Evolutionary conservation across 2,329 filamentous ascomycete genomes (phyloP).

Genomic region (Fusarium sarcochroum): DNA sequence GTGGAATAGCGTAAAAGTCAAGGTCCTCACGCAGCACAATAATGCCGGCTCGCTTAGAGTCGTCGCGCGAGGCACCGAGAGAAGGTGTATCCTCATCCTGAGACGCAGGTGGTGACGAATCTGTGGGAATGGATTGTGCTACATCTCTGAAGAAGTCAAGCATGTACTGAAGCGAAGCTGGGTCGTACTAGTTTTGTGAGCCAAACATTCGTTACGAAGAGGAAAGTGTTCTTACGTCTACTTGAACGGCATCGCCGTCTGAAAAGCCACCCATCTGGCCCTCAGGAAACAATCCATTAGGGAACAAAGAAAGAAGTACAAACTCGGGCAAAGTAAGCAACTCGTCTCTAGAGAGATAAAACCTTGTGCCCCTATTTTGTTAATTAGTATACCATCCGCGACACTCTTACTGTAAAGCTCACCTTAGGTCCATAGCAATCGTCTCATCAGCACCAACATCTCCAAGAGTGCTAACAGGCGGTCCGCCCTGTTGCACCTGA

Average conservation of each 20-base stretch:
- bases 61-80: constrained; percentile 80
- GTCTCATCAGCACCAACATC: constrained; percentile 92
- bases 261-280: constrained; percentile 94
- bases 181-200: constrained; percentile 82
- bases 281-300: constrained; percentile 97
- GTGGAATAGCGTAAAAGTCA: constrained; percentile 97
- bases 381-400: constrained; percentile 43
- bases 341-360: constrained; percentile 94
- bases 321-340: constrained; percentile 96
- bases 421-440: constrained; percentile 95
- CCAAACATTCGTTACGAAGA: neutral
- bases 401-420: constrained; percentile 51
- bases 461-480: constrained; percentile 90
- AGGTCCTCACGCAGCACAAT: constrained; percentile 96
- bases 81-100: constrained; percentile 74
- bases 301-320: constrained; percentile 95
- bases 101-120: constrained; percentile 75
- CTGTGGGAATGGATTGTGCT: constrained; percentile 91
- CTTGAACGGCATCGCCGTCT: constrained; percentile 94
- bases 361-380: constrained; percentile 82
- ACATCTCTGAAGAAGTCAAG: constrained; percentile 97
- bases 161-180: constrained; percentile 97
- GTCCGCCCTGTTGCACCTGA: constrained; percentile 95
- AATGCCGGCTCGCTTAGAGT: constrained; percentile 93
- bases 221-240: constrained; percentile 80